Base-by-base conservation (phyloP, 805 yeast species). In the Candida glaebosa region DNA sequence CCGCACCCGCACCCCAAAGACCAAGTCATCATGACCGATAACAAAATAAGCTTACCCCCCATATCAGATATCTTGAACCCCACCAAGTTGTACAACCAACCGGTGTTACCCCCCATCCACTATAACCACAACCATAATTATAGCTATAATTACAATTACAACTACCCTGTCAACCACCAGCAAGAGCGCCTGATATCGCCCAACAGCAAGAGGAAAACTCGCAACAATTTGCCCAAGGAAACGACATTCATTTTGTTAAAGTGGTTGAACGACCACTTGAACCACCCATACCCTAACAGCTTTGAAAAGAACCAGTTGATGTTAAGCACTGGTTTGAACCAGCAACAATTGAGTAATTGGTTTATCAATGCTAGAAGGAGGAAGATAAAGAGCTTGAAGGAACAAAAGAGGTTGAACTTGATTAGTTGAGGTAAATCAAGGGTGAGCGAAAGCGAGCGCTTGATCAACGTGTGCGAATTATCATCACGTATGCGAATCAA, bases 311-410 rank as follows among this genome's bases (percentile, higher is more conserved):
- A 76, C 47, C 79, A 78, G 53, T 69, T 87, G 41, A 76, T 84
- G 72, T 69, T 73, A 50, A 72, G 75, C 56, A 87, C 96, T 0
- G 91, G 93, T 0, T 71, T 87, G 56, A 84, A 87, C 47, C 80
- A 83, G 60, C 87, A 84, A 46, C 96, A 87, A 61, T 72, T 87
- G 46, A 76, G 85, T 49, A 87, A 87, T 57, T 87, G 96, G 96
- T 87, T 87, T 54, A 87, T 87, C 55, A 87, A 87, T 57, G 95
- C 91, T 15, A 76, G 96, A 52, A 72, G 95, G 53, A 70, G 96
- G 50, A 80, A 84, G 55, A 75, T 87, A 39, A 76, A 73, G 55
- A 52, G 60, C 34, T 61, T 78, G 46, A 70, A 75, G 50, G 75
- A 75, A 46, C 65, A 62, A 42, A 53, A 54, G 33, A 34, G 51